Base-by-base conservation (phyloP, 345 rosid genomes). In the Aegle marmelos region DNA sequence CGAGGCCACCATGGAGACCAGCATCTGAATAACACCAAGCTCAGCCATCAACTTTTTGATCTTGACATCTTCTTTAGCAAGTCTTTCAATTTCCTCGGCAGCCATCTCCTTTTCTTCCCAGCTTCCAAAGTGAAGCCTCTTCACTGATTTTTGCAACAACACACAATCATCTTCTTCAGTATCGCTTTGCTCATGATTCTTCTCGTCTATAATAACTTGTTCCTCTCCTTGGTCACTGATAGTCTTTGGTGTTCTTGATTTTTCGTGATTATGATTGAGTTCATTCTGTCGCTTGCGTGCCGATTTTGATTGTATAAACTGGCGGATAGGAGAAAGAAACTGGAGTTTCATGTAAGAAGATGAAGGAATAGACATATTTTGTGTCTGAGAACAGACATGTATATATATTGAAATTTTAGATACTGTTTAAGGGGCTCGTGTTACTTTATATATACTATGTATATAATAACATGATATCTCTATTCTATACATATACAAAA, bases 51-150 rank as follows among this genome's bases (percentile, higher is more conserved):
- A 80, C 80, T 87, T 92, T 79, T 87, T 86, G 19, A 79, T 81
- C 76, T 87, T 88, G 62, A 67, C 81, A 72, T 92, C 97, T 76
- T 87, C 86, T 78, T 86, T 79, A 16, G 97, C 93, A 50, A 96
- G 80, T 70, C 80, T 88, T 75, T 75, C 88, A 24, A 96, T 92
- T 80, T 91, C 94, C 59, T 62, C 39, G 36, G 92, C 95, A 4
- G 97, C 97, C 67, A 80, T 80, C 79, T 87, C 90, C 79, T 91
- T 92, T 84, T 92, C 98, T 65, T 91, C 92, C 82, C 82, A 85
- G 61, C 82, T 88, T 33, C 99, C 99, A 11, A 96, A 96, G 82
- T 89, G 93, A 85, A 96, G 89, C 73, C 79, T 89, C 86, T 96
- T 96, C 61, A 96, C 99, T 5, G 97, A 86, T 79, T 79, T 96